A percentile compares a stretch with the other conserved stretches of the same genome.
These are phyloP conservation scores for Mangifera indica DNA, from an alignment of 345 rosid genomes.

Conservation along the genomic window DNA sequence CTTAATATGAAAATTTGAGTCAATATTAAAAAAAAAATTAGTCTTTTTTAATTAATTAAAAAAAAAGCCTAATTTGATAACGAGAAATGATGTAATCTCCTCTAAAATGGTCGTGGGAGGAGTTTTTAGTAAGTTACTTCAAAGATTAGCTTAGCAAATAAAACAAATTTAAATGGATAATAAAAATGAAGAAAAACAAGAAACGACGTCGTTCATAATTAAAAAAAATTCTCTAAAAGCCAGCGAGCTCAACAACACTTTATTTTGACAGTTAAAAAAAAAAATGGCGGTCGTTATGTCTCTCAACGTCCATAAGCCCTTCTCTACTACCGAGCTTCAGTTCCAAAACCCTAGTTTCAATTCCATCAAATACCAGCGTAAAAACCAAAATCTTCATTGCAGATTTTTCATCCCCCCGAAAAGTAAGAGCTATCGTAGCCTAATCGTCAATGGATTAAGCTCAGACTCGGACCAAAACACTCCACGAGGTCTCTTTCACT, in stretches of 20 bases:
- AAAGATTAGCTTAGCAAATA: neutral
- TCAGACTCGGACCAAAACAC: constrained; percentile 33
- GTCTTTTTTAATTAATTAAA: too few species aligned
- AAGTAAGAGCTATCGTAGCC: constrained; percentile 25
- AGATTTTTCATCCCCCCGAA: constrained; percentile 20
- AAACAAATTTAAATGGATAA: too few species aligned
- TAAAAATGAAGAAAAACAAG: neutral
- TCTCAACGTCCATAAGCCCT: constrained; percentile 25
- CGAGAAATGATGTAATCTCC: too few species aligned
- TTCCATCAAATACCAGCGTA: constrained; percentile 15
- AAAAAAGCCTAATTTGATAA: too few species aligned
- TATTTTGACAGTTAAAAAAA: constrained; percentile 13
- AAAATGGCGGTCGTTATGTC: constrained; percentile 53
- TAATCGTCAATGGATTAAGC: constrained; percentile 24
- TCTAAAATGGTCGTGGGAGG: too few species aligned
- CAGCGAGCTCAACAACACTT: neutral
- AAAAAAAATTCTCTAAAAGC: neutral
- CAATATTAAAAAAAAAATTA: too few species aligned
- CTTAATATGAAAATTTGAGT: too few species aligned
- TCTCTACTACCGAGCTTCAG: constrained; percentile 5
- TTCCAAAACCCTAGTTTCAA: constrained; percentile 22
- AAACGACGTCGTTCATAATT: constrained; percentile 9
- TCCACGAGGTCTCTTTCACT: constrained; percentile 34
- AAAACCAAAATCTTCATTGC: constrained; percentile 8
- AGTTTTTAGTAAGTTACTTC: too few species aligned